Evolutionary conservation across 257 asterid genomes (phyloP), one percentile per base, ranked within the genome.

Genomic region (Lantana camara): DNA sequence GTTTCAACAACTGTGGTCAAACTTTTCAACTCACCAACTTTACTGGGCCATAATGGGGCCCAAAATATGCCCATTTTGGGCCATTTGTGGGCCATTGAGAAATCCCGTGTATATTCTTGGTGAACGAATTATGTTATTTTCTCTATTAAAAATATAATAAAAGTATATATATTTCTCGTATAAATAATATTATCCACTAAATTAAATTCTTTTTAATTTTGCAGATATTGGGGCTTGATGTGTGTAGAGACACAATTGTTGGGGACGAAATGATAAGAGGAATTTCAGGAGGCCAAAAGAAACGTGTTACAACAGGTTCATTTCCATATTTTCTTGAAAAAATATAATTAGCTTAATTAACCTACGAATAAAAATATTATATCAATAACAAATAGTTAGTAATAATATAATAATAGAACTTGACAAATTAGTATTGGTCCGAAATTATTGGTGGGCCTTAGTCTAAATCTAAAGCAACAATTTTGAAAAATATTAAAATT

Each of bases 211-310:
- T n/a, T n/a, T n/a, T n/a, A n/a, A n/a, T n/a, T n/a, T n/a, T 67
- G 76, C 86, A 87, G 96, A 83, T 90, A 70, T 69, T 90, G 34
- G 90, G 95, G 54, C 81, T 87, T 7, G 95, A 90, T 67, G 79
- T 83, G n/a, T 87, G 97, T 68, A 77, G 85, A 21, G 91, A 90
- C 63, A 90, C 91, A 10, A 78, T 87, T 34, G 87, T 78, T 56
- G 97, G 97, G 22, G 90, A 90, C 72, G 90, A 77, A 40, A 84
- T 87, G 90, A 81, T 76, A 9, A 71, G 95, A 70, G 96, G 97
- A 56, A 87, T 90, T 54, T 87, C 95, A 1, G 95, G 97, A 5
- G 95, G 97, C 24, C 88, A 89, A 63, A 89, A 89, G 78, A 89
- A 87, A 48, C 85, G 97, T 14, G 79, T 89, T 30, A 87, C 97